Evolutionary conservation across 805 yeast species (phyloP), one percentile per base, ranked within the genome.

Genomic region (Cephaloascus albidus): DNA sequence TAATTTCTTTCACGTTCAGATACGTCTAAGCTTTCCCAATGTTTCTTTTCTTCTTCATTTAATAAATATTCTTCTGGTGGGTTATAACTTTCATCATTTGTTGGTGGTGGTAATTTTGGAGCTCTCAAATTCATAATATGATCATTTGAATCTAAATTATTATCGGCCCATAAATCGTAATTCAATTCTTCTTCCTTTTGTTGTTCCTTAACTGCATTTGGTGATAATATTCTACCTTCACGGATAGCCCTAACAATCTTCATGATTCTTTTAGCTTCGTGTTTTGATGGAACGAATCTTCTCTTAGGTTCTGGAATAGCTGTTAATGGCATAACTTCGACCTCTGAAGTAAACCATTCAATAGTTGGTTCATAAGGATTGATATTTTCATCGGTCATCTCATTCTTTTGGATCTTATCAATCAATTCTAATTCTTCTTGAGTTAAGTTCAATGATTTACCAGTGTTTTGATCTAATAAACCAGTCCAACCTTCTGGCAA

Each of bases 401-500:
- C 87, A 51, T 90, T 86, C 49, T 70, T 74, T 61, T 88, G 96
- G 51, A 93, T 78, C 57, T 85, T 87, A 47, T 81, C 72, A 54
- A 93, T 85, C 46, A 93, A 72, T 48, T 89, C 95, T 53, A 89
- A 70, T 61, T 93, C 98, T 55, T 90, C 97, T 39, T 74, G 72
- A 5, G 87, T 77, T 46, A 93, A 68, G 49, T 93, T 88, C 65
- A 93, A 72, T 39, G 85, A 71, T 8, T 78, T 60, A 44, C 98
- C 99, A 4, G 97, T 87, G 52, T 80, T 74, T 53, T 85, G 83
- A 60, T 93, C 97, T 44, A 90, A 65, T 44, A 93, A 70, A 36
- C 99, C 99, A 14, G 98, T 93, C 97, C 97, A 93, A 19, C 98
- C 98, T 61, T 86, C 94, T 12, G 98, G 98, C 46, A 93, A 69